phyloP scores from a whole-genome alignment of 345 rosid species.

The Salix caprea region DNA sequence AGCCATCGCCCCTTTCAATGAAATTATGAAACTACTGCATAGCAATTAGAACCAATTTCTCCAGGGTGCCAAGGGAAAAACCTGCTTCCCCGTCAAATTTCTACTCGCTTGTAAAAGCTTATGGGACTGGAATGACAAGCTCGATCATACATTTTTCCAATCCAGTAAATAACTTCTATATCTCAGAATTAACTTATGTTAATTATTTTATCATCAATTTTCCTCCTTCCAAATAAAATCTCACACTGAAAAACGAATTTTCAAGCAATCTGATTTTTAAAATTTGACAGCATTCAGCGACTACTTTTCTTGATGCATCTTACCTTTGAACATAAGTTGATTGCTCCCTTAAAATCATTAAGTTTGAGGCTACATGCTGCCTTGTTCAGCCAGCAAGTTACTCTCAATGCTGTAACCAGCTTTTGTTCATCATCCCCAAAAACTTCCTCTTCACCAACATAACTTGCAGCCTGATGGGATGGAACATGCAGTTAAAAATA shows the following conservation, averaged over 20 bases:
- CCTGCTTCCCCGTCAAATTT: not conserved
- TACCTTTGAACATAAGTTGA: conserved; percentile 51
- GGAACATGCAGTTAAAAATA: not conserved
- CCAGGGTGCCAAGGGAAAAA: not conserved
- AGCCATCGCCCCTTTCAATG: not conserved
- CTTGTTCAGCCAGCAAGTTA: conserved; percentile 55
- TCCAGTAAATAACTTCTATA: not conserved
- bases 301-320: not conserved
- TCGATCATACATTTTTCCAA: not conserved
- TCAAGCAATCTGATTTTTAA: not conserved
- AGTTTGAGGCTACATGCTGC: conserved; percentile 62
- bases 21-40: not conserved
- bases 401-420: conserved; percentile 38
- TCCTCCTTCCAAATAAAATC: not conserved
- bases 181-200: not conserved
- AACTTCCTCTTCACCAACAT: conserved; percentile 38
- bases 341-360: conserved; percentile 41
- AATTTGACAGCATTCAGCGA: not conserved
- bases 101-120: too few relatives aligned
- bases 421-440: conserved; percentile 44
- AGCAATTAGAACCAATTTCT: not conserved
- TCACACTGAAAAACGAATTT: not conserved
- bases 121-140: not conserved
- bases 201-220: not conserved
- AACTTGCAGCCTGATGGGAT: conserved; percentile 42